Evolutionary conservation across 2,329 filamentous ascomycete species (phyloP), one percentile per base, ranked within the genome.

Genomic region (Pestalotiopsis sp.): DNA sequence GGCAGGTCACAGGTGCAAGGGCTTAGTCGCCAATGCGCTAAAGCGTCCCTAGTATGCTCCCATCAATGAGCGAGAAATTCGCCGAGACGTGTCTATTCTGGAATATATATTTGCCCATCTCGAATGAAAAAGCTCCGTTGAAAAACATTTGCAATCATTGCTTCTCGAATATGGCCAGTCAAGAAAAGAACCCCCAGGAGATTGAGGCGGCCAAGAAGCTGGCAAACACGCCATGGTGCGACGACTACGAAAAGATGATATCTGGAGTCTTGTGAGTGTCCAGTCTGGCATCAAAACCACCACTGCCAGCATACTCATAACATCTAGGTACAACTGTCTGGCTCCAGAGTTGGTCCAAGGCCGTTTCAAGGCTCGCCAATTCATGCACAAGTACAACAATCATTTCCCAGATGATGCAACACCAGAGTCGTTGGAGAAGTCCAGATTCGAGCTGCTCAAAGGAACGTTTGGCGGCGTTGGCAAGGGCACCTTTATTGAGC

Each of bases 231-330:
- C 87, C 87, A 0, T 87, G 85, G 81, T 85, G 86, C 69, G 88
- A 90, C 7, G 85, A 90, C 69, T 91, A 90, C 66, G 87, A 90
- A 74, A 87, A 86, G 74, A 90, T 91, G 87, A 87, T 91, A 62
- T 90, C 87, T 0, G 88, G 88, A 36, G 87, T 90, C 81, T 80
- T 90, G 87, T 88, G 76, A 72, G 82, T 60, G 9, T 59, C 66
- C 17, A 25, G 31, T 36, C 7, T 9, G 31, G 31, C 31, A 23
- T 25, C 52, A 25, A n/a, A 60, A 56, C 36, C n/a, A 66, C 70
- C 39, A 68, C n/a, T 14, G 3, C 5, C 4, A 27, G 20, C 31
- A 45, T 36, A 49, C 49, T 63, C 7, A 58, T 23, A 27, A 20
- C 52, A 3, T 38, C 17, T 63, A 88, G 86, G 45, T 90, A 90